Evolutionary conservation across 2,329 filamentous ascomycete species (phyloP).

Genomic region (Fusarium mexicanum): DNA sequence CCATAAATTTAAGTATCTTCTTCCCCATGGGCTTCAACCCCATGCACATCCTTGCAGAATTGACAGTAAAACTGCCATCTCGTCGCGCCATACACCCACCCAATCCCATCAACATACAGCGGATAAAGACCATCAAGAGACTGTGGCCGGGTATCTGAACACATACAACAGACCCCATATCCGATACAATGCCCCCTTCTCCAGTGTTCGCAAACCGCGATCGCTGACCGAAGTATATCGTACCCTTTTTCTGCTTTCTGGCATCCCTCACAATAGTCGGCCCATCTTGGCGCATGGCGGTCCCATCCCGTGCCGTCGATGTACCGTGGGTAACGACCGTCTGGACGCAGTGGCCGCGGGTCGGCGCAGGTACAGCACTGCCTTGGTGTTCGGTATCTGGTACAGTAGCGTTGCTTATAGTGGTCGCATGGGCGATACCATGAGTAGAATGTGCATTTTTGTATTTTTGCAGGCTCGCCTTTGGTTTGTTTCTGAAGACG

Average conservation of each 20-base stretch:
- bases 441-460: neutral
- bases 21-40: neutral
- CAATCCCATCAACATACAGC: neutral
- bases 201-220: neutral
- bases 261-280: neutral
- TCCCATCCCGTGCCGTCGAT: neutral
- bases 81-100: neutral
- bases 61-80: neutral
- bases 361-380: neutral
- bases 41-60: neutral
- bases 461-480: no score
- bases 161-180: neutral
- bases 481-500: neutral
- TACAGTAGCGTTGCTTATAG: neutral
- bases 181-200: neutral
- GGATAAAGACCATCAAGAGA: neutral
- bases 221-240: neutral
- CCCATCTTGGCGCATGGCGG: neutral
- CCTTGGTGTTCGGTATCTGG: neutral
- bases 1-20: neutral
- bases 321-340: neutral
- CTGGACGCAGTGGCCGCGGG: neutral
- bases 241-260: neutral
- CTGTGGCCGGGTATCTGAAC: neutral
- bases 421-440: neutral